Base-by-base conservation (phyloP, 2,329 filamentous ascomycete species). In the Hypoxylon sp. region DNA sequence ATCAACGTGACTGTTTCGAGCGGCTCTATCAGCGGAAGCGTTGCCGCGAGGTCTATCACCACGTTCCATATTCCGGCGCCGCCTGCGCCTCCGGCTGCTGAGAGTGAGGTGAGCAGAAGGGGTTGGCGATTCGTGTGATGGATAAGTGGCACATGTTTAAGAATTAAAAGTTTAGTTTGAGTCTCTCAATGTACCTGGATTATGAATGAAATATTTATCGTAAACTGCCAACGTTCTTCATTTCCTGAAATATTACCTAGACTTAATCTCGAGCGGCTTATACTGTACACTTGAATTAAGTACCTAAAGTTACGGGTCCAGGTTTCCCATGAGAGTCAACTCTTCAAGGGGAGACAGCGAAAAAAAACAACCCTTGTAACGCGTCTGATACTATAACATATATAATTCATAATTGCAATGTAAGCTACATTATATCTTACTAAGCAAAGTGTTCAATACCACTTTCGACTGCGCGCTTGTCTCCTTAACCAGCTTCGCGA, bases 401-500 rank as follows among this genome's bases (percentile, higher is more conserved):
- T 7, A 17, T 19, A 19, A 2, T 15, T 15, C 13, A 11, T 3
- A 35, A 29, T 15, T n/a, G 17, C 3, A 13, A 21, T 24, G 21
- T 6, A 46, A n/a, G 21, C 39, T 19, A 7, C 24, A 17, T 32
- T 21, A 88, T 24, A 89, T 88, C 79, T 86, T 88, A 62, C 85
- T 90, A 73, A 91, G 87, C 76, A 97, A 81, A 2, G 85, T 86
- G 74, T 87, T 84, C 76, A 97, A 80, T 5, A 87, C 88, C 52
- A 84, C 85, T 82, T 88, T 93, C 0, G 94, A 97, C 72, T 89
- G 89, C 51, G 85, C 83, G 74, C 87, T 87, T 6, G 87, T 90
- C 73, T 93, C 92, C 85, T 95, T 97, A 62, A 98, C 92, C 62
- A 98, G 76, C 60, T 84, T 85, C 69, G 92, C 90, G 51, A 98